phyloP scores from a whole-genome alignment of 345 rosid genomes.

The Sonneratia caseolaris region DNA sequence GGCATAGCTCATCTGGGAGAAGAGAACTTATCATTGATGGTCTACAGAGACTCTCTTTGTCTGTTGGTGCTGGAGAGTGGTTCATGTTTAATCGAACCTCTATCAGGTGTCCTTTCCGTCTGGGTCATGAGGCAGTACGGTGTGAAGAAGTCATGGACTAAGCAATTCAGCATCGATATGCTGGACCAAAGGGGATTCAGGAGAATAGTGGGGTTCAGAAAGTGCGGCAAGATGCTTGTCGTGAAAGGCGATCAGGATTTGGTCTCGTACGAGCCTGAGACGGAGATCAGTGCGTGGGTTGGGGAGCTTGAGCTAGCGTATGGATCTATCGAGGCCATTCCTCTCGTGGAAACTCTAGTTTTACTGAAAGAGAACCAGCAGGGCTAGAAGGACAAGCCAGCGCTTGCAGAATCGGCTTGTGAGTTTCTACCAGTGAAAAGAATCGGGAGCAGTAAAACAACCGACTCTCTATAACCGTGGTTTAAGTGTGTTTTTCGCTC shows the following conservation, averaged over 20 bases:
- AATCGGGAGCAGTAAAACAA: not conserved
- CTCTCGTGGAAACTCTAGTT: conserved; percentile 19
- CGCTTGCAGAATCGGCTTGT: not conserved
- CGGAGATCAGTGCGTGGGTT: not conserved
- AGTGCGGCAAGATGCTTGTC: conserved; percentile 15
- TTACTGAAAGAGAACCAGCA: conserved; percentile 2
- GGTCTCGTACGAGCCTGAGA: conserved; percentile 10
- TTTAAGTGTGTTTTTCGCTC: too few species aligned
- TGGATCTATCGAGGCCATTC: too few species aligned
- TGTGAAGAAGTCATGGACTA: conserved; percentile 16
- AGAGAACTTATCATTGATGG: conserved; percentile 8
- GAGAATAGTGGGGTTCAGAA: conserved; percentile 15
- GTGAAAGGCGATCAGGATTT: conserved; percentile 14
- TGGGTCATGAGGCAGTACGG: conserved; percentile 30
- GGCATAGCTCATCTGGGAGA: not conserved
- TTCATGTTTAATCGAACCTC: too few species aligned
- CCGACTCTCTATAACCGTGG: too few species aligned
- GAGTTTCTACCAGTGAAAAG: not conserved
- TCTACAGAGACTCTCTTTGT: conserved; percentile 7
- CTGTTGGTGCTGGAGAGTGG: not conserved
- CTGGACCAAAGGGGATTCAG: conserved; percentile 5
- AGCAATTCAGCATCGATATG: conserved; percentile 12
- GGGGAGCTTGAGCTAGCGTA: conserved; percentile 4
- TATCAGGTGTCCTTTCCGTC: conserved; percentile 11
- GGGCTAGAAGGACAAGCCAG: not conserved